These are phyloP conservation scores for Penicillium nucicola DNA, from an alignment of 495 filamentous ascomycete genomes.

Conservation along the genomic window DNA sequence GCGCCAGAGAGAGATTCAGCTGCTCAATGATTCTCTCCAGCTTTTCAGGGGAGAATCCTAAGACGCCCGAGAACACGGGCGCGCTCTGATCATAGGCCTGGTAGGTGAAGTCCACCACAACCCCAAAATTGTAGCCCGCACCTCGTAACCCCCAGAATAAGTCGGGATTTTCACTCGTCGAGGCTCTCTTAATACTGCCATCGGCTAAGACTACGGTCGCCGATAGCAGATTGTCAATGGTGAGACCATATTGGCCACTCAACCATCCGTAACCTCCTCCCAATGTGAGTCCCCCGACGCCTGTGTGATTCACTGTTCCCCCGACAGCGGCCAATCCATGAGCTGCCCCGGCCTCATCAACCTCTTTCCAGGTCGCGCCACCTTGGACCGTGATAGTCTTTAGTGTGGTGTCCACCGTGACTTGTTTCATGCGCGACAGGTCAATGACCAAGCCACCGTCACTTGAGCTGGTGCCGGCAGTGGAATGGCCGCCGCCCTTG, in stretches of 20 bases:
- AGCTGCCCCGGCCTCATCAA: conserved; percentile 48
- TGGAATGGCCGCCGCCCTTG: conserved; percentile 53
- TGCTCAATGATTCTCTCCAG: conserved; percentile 36
- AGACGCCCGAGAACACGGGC: conserved; percentile 44
- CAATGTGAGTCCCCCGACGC: conserved; percentile 56
- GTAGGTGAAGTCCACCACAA: conserved; percentile 47
- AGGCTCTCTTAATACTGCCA: conserved; percentile 39
- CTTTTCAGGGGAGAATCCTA: conserved; percentile 40
- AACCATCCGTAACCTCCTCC: conserved; percentile 58
- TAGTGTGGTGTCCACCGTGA: conserved; percentile 38
- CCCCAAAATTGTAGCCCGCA: conserved; percentile 46
- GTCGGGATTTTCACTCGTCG: conserved; percentile 35
- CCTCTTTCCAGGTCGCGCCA: conserved; percentile 53
- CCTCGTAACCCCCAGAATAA: conserved; percentile 50
- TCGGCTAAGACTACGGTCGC: conserved; percentile 51
- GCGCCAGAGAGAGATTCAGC: conserved; percentile 37
- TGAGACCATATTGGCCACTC: conserved; percentile 45
- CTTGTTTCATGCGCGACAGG: conserved; percentile 47
- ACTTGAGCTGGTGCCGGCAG: conserved; percentile 46
- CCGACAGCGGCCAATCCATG: conserved; percentile 55
- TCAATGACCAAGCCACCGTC: conserved; percentile 53
- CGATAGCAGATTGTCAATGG: conserved; percentile 50
- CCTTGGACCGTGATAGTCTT: conserved; percentile 51
- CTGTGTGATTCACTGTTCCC: conserved; percentile 58
- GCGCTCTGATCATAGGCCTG: conserved; percentile 39